These are phyloP conservation scores for Polytrichum formosum DNA, from an alignment of 225 moss, liverwort and hornwort genomes.

Conservation along the genomic window DNA sequence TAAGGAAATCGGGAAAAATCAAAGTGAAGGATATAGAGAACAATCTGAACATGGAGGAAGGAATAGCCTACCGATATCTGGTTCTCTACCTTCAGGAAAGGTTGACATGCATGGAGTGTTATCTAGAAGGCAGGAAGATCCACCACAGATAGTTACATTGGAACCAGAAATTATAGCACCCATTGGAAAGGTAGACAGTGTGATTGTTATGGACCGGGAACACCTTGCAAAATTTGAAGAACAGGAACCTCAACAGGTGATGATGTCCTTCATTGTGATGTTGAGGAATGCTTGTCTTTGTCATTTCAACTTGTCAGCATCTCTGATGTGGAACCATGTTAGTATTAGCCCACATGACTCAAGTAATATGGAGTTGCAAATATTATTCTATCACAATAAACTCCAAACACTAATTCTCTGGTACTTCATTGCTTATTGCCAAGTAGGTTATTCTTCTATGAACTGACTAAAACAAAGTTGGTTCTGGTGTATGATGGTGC, in stretches of 20 bases:
- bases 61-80: background rate
- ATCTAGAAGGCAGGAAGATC: background rate
- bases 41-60: background rate
- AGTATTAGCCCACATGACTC: too few relatives aligned
- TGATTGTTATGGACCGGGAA: background rate
- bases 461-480: background rate
- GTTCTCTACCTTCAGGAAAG: background rate
- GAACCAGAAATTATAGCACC: background rate
- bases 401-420: background rate
- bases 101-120: background rate
- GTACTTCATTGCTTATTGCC: background rate
- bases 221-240: conserved; percentile 1
- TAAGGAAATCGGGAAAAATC: background rate
- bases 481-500: background rate
- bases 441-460: background rate
- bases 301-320: too few relatives aligned
- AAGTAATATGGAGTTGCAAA: too few relatives aligned
- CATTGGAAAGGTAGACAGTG: background rate
- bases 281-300: background rate
- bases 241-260: conserved; percentile 1
- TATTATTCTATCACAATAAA: too few relatives aligned
- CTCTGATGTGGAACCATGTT: too few relatives aligned
- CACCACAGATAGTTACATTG: background rate
- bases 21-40: background rate
- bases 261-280: background rate